These are phyloP conservation scores for Phaseolus lunatus DNA, from an alignment of 306 rosid species.

Conservation along the genomic window DNA sequence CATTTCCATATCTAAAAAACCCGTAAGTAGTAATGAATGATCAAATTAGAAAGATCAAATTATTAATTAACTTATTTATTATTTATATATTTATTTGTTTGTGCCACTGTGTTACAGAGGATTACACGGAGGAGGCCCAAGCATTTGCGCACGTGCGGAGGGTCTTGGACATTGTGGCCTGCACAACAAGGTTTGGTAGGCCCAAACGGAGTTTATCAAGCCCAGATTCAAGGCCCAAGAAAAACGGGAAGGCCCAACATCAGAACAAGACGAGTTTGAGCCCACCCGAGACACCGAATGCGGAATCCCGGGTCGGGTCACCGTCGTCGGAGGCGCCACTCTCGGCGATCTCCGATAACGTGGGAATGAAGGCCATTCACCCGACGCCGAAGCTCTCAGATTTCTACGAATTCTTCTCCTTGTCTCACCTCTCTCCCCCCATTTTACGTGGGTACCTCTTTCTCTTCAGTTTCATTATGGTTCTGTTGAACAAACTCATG, in stretches of 20 bases:
- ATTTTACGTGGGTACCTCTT: conserved; percentile 64
- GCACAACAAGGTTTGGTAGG: conserved; percentile 77
- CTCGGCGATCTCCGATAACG: conserved; percentile 70
- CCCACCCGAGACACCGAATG: conserved; percentile 61
- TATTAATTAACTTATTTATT: not conserved
- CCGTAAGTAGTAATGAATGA: too few species aligned
- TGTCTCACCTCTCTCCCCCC: conserved; percentile 78
- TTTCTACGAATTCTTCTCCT: conserved; percentile 89
- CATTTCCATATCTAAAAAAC: too few species aligned
- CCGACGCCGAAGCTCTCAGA: conserved; percentile 91
- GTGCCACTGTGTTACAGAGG: conserved; percentile 53
- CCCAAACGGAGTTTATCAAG: conserved; percentile 57
- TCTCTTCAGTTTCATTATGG: not conserved
- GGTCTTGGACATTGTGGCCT: conserved; percentile 77
- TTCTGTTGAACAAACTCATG: not conserved
- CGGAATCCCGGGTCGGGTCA: conserved; percentile 50
- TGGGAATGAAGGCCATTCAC: conserved; percentile 90
- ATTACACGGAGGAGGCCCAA: conserved; percentile 63
- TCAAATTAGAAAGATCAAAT: too few species aligned
- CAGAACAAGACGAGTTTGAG: conserved; percentile 44
- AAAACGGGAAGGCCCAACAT: conserved; percentile 57
- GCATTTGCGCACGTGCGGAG: conserved; percentile 79
- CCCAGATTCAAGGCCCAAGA: conserved; percentile 75
- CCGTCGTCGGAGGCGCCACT: conserved; percentile 49
- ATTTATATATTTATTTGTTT: not conserved